Evolutionary conservation across 257 asterid genomes (phyloP).

Genomic region (Fraxinus pennsylvanica): DNA sequence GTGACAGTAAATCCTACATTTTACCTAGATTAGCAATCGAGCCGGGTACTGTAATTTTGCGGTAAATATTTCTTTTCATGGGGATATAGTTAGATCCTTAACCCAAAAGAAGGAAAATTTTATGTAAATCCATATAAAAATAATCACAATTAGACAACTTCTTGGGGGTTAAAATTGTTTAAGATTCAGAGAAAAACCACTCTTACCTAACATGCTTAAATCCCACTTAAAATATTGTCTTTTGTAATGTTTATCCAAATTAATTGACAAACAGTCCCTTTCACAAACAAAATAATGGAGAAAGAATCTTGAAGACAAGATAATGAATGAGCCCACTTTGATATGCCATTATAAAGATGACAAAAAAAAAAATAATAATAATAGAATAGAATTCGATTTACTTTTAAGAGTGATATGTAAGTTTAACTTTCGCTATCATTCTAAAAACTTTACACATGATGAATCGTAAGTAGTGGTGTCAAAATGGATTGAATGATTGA

Average conservation of each 20-base stretch:
- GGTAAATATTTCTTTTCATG: no score
- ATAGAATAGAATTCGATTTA: no score
- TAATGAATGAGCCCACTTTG: constrained; percentile 37
- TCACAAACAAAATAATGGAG: constrained; percentile 42
- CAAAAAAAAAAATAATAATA: background rate
- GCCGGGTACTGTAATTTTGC: background rate
- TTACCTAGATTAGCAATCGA: background rate
- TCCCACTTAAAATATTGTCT: constrained; percentile 2
- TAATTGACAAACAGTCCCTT: constrained; percentile 47
- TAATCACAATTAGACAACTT: constrained; percentile 10
- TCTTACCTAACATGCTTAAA: background rate
- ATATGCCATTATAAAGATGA: constrained; percentile 21
- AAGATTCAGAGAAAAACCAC: background rate
- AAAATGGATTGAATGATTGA: no score
- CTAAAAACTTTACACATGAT: no score
- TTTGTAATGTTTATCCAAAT: constrained; percentile 40
- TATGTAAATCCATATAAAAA: background rate
- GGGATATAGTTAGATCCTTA: background rate
- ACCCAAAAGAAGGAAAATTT: background rate
- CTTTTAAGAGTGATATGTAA: no score
- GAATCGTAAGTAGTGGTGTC: no score
- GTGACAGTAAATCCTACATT: background rate
- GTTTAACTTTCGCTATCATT: no score
- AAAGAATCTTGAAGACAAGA: constrained; percentile 58
- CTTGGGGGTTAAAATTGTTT: constrained; percentile 17